Conservation (phyloP, 768 basidiomycete species). For the Russula compacta region DNA sequence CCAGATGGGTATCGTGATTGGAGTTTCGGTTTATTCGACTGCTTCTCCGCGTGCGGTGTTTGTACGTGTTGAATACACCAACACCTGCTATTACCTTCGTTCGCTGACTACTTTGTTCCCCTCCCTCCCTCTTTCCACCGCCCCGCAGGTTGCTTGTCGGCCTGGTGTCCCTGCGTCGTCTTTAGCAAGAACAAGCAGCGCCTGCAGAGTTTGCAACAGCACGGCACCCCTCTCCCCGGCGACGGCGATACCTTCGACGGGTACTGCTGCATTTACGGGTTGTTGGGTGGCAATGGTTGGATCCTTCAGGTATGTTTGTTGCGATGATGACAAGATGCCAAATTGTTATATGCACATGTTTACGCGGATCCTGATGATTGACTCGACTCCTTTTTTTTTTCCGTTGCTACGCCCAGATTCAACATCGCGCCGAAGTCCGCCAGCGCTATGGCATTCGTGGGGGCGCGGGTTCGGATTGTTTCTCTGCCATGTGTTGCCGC, state of each 20-base stretch:
- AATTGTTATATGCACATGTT: constrained; percentile 26
- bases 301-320: not conserved
- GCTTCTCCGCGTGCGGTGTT: constrained; percentile 20
- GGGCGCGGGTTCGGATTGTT: constrained; percentile 33
- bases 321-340: not conserved
- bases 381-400: too few species aligned
- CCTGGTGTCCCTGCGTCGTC: constrained; percentile 35
- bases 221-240: constrained; percentile 29
- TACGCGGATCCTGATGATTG: not conserved
- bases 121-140: too few species aligned
- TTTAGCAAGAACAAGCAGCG: constrained; percentile 35
- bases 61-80: constrained; percentile 19
- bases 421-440: constrained; percentile 32
- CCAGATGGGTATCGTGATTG: constrained; percentile 29
- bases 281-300: not conserved
- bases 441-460: constrained; percentile 40
- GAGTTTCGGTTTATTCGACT: constrained; percentile 24
- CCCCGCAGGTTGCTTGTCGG: constrained; percentile 29
- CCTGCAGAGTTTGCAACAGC: constrained; percentile 28
- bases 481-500: constrained; percentile 33
- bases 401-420: constrained; percentile 18
- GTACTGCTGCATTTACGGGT: not conserved
- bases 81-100: not conserved
- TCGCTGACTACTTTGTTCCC: not conserved
- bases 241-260: not conserved